Evolutionary conservation across 371 early-diverging fungal genomes (phyloP).

Genomic region (Gilbertella persicaria): DNA sequence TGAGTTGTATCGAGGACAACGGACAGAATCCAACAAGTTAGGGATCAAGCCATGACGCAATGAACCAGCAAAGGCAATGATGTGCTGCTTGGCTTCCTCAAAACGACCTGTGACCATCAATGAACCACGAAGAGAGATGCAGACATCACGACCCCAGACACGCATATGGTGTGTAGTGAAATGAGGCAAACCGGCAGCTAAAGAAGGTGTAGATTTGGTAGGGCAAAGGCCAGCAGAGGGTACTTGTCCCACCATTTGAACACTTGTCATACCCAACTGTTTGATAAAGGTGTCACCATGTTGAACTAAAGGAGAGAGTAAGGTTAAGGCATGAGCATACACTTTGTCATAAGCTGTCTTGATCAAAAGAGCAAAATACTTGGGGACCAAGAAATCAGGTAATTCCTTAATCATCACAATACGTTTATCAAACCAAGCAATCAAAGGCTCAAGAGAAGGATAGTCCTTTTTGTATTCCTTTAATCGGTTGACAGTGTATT

Average conservation of each 20-base stretch:
- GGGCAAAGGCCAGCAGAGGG: constrained; percentile 84
- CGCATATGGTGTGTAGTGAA: constrained; percentile 93
- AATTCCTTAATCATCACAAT: constrained; percentile 66
- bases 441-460: constrained; percentile 35
- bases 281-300: constrained; percentile 69
- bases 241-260: constrained; percentile 81
- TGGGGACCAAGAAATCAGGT: constrained; percentile 86
- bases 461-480: constrained; percentile 45
- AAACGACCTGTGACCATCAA: constrained; percentile 82
- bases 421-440: constrained; percentile 77
- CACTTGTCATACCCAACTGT: constrained; percentile 73
- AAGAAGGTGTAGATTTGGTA: constrained; percentile 50
- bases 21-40: constrained; percentile 87
- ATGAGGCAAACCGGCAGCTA: constrained; percentile 97
- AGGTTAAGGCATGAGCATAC: constrained; percentile 55
- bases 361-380: constrained; percentile 87
- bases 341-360: constrained; percentile 78
- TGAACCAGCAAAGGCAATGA: constrained; percentile 88
- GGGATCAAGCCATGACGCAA: constrained; percentile 94
- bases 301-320: constrained; percentile 65
- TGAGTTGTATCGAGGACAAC: constrained; percentile 92
- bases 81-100: constrained; percentile 79
- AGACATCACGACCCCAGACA: constrained; percentile 97
- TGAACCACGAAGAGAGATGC: constrained; percentile 88
- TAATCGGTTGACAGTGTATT: constrained; percentile 80